phyloP scores from a whole-genome alignment of 768 basidiomycete species.

The Hypholoma sublateritium region DNA sequence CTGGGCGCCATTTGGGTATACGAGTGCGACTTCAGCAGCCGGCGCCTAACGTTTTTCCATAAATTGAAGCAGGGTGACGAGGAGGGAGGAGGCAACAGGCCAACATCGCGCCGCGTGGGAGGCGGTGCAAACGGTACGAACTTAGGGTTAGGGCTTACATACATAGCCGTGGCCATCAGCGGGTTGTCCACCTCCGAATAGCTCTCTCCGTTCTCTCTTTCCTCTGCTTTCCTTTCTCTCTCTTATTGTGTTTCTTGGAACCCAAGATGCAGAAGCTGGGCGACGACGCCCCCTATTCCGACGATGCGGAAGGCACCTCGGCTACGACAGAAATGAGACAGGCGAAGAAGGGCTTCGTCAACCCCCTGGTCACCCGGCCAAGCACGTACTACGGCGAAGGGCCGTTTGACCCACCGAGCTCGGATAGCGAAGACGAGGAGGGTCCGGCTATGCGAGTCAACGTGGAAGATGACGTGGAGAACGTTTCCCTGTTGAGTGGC shows the following conservation, averaged over 20 bases:
- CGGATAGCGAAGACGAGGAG: slow-evolving; percentile 67
- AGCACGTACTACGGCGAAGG: slow-evolving; percentile 71
- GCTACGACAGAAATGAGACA: slow-evolving; percentile 23
- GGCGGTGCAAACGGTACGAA: not conserved
- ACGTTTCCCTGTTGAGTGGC: slow-evolving; percentile 16
- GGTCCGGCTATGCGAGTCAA: slow-evolving; percentile 26
- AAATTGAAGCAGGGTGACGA: slow-evolving; percentile 4
- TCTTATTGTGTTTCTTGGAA: not conserved
- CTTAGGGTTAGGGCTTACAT: slow-evolving; percentile 18
- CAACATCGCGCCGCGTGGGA: not conserved
- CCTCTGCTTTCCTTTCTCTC: not conserved
- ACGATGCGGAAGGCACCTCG: slow-evolving; percentile 12
- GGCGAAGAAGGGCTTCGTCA: slow-evolving; percentile 17
- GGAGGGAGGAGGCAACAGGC: slow-evolving; percentile 1
- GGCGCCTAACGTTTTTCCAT: slow-evolving; percentile 16
- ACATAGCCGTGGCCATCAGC: not conserved
- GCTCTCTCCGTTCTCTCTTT: not conserved
- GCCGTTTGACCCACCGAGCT: slow-evolving; percentile 74
- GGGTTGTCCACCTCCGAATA: not conserved
- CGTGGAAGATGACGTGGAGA: slow-evolving; percentile 22
- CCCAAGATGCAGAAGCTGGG: slow-evolving; percentile 19
- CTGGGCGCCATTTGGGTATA: slow-evolving; percentile 34
- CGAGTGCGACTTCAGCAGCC: slow-evolving; percentile 10
- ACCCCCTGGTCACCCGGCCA: slow-evolving; percentile 24
- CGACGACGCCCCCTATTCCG: slow-evolving; percentile 17